Conservation (phyloP, 768 basidiomycete species). For the Hygrophorus pudorinus region DNA sequence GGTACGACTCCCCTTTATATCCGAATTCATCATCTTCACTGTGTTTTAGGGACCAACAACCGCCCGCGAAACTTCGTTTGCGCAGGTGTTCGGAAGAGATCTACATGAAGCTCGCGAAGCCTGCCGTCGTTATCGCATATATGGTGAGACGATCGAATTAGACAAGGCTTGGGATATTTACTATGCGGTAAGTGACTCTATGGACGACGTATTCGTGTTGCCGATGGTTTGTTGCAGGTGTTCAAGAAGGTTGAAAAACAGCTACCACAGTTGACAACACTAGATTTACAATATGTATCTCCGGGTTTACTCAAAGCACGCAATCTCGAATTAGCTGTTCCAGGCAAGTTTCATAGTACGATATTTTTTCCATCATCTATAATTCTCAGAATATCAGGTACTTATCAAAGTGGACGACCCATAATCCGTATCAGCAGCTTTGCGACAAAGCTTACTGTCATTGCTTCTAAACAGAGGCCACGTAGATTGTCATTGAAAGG, state of each 20-base stretch:
- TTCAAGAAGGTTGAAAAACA: conserved; percentile 97
- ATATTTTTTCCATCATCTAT: not conserved
- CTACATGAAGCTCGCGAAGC: conserved; percentile 88
- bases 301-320: conserved; percentile 83
- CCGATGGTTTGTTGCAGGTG: conserved; percentile 38
- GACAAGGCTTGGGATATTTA: conserved; percentile 99
- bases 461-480: conserved; percentile 94
- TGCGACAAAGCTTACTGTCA: conserved; percentile 82
- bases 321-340: conserved; percentile 91
- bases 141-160: conserved; percentile 80
- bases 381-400: conserved; percentile 38
- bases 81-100: conserved; percentile 88
- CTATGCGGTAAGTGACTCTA: conserved; percentile 60
- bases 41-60: conserved; percentile 76
- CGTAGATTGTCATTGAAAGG: conserved; percentile 81
- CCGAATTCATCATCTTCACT: conserved; percentile 1
- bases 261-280: conserved; percentile 73
- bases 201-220: not conserved
- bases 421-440: conserved; percentile 80
- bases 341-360: conserved; percentile 43
- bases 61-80: conserved; percentile 88
- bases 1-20: conserved; percentile 37
- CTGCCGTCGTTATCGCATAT: conserved; percentile 74
- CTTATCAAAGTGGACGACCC: conserved; percentile 82
- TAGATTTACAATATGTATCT: conserved; percentile 96